Evolutionary conservation across 768 basidiomycete genomes (phyloP), one percentile per base, ranked within the genome.

Genomic region (Boletus edulis): DNA sequence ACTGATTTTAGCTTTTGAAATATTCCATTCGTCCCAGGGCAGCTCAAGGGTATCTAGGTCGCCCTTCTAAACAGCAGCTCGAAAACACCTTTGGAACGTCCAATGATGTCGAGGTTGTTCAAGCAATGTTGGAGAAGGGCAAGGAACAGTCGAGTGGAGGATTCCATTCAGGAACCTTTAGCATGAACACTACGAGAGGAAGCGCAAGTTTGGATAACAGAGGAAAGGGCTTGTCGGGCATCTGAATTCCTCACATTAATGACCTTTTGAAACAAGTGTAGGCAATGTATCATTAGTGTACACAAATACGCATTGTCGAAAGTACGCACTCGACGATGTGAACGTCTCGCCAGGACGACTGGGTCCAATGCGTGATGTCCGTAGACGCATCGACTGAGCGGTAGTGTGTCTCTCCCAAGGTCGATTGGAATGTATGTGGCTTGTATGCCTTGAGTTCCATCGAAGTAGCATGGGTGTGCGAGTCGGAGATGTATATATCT

Each of bases 61-160:
- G 78, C 49, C 78, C 89, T 12, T 93, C 91, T n/a, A 84, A 87
- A 46, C 93, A 94, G 67, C 85, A 91, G 63, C 83, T 95, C 52
- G 89, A 92, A 41, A 86, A 72, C 52, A 74, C 74, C 35, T 94
- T 95, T 60, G 83, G 77, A 17, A 81, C 86, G 4, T 68, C 75
- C 61, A 85, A 84, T 46, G 85, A 91, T 40, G 67, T 75, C 18
- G 89, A 89, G 3, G 85, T 88, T 10, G 72, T 89, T 40, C 65
- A 71, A 45, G 67, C 68, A 20, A 76, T 94, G 55, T 76, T 94
- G 54, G 62, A 82, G 68, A 81, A 82, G 54, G 92, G 92, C 42
- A 80, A 71, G 52, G 75, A 79, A 49, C 82, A 89, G 62, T 52
- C 74, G 5, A 73, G 75, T 12, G 85, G 87, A 18, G 76, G 73